phyloP scores from a whole-genome alignment of 805 yeast species.

The Cyberlindnera euphorbiae region DNA sequence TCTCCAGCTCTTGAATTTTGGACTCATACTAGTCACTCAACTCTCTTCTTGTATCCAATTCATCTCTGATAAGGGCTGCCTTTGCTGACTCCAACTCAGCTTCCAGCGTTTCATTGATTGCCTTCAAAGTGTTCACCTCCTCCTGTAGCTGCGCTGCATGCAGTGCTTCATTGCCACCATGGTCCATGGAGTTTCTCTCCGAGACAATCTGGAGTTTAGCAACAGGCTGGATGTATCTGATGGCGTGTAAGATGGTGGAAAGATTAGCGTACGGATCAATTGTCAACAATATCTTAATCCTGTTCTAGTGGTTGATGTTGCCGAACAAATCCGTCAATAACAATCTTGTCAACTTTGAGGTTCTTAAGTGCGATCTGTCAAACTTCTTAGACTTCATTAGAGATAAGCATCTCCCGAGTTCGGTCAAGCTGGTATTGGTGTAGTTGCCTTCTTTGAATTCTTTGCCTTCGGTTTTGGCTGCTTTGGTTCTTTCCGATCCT shows the following conservation, averaged over 20 bases:
- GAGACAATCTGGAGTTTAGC: slow-evolving; percentile 20
- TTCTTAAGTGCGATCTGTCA: slow-evolving; percentile 40
- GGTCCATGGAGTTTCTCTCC: slow-evolving; percentile 20
- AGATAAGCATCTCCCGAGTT: slow-evolving; percentile 45
- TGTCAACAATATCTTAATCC: slow-evolving; percentile 23
- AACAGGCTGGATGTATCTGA: slow-evolving; percentile 27
- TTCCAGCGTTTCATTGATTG: slow-evolving; percentile 16
- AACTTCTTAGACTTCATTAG: slow-evolving; percentile 34
- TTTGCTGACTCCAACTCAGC: slow-evolving; percentile 23
- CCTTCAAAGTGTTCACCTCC: slow-evolving; percentile 19
- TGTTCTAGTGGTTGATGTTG: slow-evolving; percentile 16
- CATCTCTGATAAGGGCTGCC: slow-evolving; percentile 18
- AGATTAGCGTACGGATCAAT: slow-evolving; percentile 24
- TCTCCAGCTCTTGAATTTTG: slow-evolving; percentile 33
- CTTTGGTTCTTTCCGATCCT: slow-evolving; percentile 46
- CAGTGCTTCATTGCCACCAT: slow-evolving; percentile 1
- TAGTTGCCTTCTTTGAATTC: slow-evolving; percentile 43
- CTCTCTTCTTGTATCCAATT: slow-evolving; percentile 29
- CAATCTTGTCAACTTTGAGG: slow-evolving; percentile 44
- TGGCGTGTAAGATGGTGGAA: slow-evolving; percentile 21
- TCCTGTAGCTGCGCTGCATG: slow-evolving; percentile 13
- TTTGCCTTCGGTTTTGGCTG: slow-evolving; percentile 41
- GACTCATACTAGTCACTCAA: slow-evolving; percentile 29
- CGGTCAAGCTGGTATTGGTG: slow-evolving; percentile 45
- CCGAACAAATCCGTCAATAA: slow-evolving; percentile 39